Evolutionary conservation across 208 protist genomes (phyloP), one percentile per base, ranked within the genome.

Genomic region (Naegleria gruberi): DNA sequence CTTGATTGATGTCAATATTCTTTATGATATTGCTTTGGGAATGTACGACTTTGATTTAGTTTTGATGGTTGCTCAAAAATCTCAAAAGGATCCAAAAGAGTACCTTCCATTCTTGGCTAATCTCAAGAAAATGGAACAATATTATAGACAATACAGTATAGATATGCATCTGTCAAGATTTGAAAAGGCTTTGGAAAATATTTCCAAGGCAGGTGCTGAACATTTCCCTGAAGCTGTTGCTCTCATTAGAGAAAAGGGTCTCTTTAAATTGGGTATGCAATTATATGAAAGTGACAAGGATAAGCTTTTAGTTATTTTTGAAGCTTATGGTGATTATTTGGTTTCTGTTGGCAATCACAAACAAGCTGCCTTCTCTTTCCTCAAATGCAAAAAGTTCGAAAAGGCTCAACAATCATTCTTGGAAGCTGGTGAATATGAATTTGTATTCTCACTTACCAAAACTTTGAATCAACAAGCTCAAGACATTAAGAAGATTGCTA

Each of bases 71-170:
- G 90, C 90, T 10, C 40, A 82, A 57, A 86, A 89, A 8, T 82
- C 90, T 34, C 90, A 91, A 90, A 90, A 90, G 42, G 90, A 91
- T 90, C 90, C 90, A 81, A 82, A 86, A 51, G 90, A 91, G 30
- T 91, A 91, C 12, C 15, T 57, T 8, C 87, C 87, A n/a, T 89
- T 91, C n/a, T 37, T 91, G 0, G 74, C 41, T 1, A 34, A 90
- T 42, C 26, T 90, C 17, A 43, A 90, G 37, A 82, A 74, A 30
- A 6, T 44, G 2, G n/a, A 65, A 42, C 12, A 12, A 34, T 41
- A 57, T 23, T 73, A 89, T 42, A n/a, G 40, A 40, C 45, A 42
- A 30, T 90, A 57, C 19, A 82, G 19, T 17, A 84, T 90, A 23
- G 51, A 90, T 41, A 51, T 81, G 45, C 34, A 90, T 55, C 19